phyloP scores from a whole-genome alignment of 805 yeast genomes.

The Cyberlindnera sargentensis region DNA sequence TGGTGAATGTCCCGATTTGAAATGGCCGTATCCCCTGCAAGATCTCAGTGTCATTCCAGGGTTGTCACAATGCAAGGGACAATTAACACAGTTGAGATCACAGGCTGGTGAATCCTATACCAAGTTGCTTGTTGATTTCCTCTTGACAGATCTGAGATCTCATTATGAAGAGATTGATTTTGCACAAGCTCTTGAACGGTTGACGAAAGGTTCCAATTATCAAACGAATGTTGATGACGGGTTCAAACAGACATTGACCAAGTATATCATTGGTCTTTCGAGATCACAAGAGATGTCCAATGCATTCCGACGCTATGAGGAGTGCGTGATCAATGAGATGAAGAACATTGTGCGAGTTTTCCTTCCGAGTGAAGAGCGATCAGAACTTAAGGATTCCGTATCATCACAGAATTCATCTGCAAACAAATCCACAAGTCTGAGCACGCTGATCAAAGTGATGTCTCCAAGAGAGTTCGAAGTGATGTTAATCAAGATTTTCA shows the following conservation, averaged over 20 bases:
- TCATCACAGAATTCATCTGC: constrained; percentile 3
- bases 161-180: constrained; percentile 47
- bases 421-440: constrained; percentile 21
- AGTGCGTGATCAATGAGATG: constrained; percentile 58
- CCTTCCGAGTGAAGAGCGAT: constrained; percentile 45
- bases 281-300: constrained; percentile 53
- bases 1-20: constrained; percentile 37
- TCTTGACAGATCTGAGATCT: constrained; percentile 54
- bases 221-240: constrained; percentile 33
- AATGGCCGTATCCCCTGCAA: constrained; percentile 35
- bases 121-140: constrained; percentile 43
- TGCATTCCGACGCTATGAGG: constrained; percentile 63
- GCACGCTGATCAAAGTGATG: constrained; percentile 49
- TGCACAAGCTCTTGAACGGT: constrained; percentile 43
- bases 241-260: constrained; percentile 37
- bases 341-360: constrained; percentile 62
- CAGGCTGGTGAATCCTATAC: constrained; percentile 67
- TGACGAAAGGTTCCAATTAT: constrained; percentile 27
- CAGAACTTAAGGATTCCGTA: constrained; percentile 2
- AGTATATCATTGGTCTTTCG: constrained; percentile 47
- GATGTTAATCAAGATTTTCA: constrained; percentile 55
- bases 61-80: constrained; percentile 36
- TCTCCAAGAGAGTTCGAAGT: constrained; percentile 69
- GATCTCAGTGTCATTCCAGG: constrained; percentile 27
- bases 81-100: constrained; percentile 47